Base-by-base conservation (phyloP, 441 rosid genomes). In the Bocquillonia castaneifolia region DNA sequence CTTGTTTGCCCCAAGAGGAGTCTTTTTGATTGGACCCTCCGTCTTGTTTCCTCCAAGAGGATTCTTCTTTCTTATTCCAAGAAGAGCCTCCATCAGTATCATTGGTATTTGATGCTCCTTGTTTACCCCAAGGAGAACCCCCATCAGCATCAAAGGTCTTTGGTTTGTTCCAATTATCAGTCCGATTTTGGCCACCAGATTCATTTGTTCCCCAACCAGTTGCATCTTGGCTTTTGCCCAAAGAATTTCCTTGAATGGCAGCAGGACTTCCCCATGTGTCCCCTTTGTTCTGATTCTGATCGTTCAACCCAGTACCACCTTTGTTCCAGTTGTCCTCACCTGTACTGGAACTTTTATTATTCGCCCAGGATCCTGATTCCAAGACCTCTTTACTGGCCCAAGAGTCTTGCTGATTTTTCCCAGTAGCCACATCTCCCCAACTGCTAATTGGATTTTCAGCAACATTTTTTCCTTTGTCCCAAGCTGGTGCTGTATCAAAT, bases 151-250 rank as follows among this genome's bases (percentile, higher is more conserved):
- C 70, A 22, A 18, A 54, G 51, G 60, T 23, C 58, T 72, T 65
- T 31, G 59, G 50, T 55, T 82, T 80, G 39, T 73, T 75, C 85
- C 83, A 69, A 40, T 62, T 28, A 47, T 54, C 76, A 58, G 58
- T 34, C 54, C 45, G 68, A 62, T 14, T 68, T 58, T 59, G 75
- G 23, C 51, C 59, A 32, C 26, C 25, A 6, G 76, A 72, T 45
- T 28, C 68, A 59, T 62, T 74, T 75, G 64, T 74, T 32, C 44
- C 73, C 83, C 85, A 77, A 54, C 63, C 70, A 22, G 64, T 20
- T 64, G 59, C 70, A 64, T 55, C 60, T 51, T 63, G 72, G 28
- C 40, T 39, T 13, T 29, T 67, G 63, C 73, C 77, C 61, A 75
- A 72, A 61, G 85, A 64, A 74, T 73, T 68, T 48, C 55, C 81